phyloP scores from a whole-genome alignment of 352 stramenopile species.

The Globisporangium cystogenes region DNA sequence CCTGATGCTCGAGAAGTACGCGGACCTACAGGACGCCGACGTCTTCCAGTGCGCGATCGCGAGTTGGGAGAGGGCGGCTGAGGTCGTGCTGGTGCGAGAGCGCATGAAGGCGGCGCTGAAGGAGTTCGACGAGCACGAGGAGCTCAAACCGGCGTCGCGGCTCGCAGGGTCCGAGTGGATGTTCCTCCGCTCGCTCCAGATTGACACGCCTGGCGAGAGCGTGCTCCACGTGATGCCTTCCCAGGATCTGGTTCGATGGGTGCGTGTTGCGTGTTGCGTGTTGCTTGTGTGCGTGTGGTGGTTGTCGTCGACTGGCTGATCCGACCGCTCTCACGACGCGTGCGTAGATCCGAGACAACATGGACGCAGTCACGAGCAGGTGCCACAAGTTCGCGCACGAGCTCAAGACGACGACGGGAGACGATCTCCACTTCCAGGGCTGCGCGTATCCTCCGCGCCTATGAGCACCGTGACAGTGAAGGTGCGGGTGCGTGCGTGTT shows the following conservation, averaged over 20 bases:
- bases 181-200: conserved; percentile 25
- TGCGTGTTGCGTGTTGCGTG: conserved; percentile 14
- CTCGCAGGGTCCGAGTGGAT: conserved; percentile 35
- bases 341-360: conserved; percentile 29
- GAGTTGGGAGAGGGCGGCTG: conserved; percentile 36
- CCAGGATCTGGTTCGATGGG: conserved; percentile 32
- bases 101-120: conserved; percentile 34
- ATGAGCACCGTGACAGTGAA: background rate
- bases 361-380: conserved; percentile 38
- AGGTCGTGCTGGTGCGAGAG: conserved; percentile 41
- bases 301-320: too few species aligned
- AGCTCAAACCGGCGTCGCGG: conserved; percentile 19
- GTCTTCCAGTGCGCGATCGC: conserved; percentile 29
- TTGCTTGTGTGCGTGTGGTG: background rate
- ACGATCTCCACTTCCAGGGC: conserved; percentile 65
- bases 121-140: conserved; percentile 28
- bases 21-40: conserved; percentile 39
- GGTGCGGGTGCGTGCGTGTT: too few species aligned
- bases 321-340: too few species aligned
- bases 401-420: conserved; percentile 43
- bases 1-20: conserved; percentile 60
- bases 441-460: conserved; percentile 28
- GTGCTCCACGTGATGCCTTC: conserved; percentile 2
- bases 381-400: conserved; percentile 30
- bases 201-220: conserved; percentile 20